phyloP scores from a whole-genome alignment of 768 basidiomycete genomes.

The Termitomyces sp. region DNA sequence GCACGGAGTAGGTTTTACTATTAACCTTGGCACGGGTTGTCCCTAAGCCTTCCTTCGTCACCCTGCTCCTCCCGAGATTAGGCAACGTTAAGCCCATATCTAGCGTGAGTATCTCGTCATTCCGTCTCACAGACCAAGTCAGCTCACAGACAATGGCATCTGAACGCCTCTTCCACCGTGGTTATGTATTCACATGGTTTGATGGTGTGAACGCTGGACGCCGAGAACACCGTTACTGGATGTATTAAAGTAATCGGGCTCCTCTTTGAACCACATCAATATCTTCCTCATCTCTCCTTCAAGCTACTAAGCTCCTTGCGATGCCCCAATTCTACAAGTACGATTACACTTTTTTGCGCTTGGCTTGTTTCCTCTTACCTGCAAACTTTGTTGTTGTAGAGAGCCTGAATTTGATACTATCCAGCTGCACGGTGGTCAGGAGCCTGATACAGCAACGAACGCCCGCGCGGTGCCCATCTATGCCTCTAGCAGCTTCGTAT shows the following conservation, averaged over 20 bases:
- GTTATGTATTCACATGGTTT: not conserved
- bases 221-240: not conserved
- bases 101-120: not conserved
- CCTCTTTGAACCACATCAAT: not conserved
- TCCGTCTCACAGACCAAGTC: not conserved
- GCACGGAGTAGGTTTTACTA: not conserved
- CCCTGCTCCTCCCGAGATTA: not conserved
- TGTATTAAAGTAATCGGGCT: not conserved
- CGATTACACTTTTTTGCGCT: not conserved
- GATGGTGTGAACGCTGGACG: not conserved
- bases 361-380: not conserved
- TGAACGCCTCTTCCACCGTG: not conserved
- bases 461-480: slow-evolving; percentile 80
- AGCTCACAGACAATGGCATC: not conserved
- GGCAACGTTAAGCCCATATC: no score
- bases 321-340: not conserved
- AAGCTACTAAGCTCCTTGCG: no score
- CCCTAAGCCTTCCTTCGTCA: not conserved
- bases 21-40: not conserved
- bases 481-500: slow-evolving; percentile 65
- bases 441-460: slow-evolving; percentile 55
- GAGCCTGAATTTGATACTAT: slow-evolving; percentile 76
- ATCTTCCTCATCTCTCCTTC: not conserved
- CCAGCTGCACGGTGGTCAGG: slow-evolving; percentile 74
- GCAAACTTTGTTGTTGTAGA: slow-evolving; percentile 19